These are phyloP conservation scores for Podospora tetraspora DNA, from an alignment of 495 filamentous ascomycete species.

Conservation along the genomic window DNA sequence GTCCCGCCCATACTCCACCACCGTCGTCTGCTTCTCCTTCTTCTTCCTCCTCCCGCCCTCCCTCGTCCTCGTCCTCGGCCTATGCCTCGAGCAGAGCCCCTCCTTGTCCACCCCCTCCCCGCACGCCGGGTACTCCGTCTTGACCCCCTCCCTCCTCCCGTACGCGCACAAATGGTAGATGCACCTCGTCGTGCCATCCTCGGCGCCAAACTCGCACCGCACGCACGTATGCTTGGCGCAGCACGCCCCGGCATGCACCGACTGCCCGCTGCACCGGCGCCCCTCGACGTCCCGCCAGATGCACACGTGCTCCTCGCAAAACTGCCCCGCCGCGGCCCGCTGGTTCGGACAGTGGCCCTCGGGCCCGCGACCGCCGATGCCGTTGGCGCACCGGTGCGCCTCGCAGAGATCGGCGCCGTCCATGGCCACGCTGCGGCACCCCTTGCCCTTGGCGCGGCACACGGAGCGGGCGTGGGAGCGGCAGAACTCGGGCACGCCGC, in stretches of 20 bases:
- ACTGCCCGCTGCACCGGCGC: constrained; percentile 4
- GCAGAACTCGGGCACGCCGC: constrained; percentile 2
- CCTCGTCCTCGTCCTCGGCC: neutral
- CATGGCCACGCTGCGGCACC: constrained; percentile 10
- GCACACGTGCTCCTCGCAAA: constrained; percentile 10
- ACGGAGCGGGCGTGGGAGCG: constrained; percentile 1
- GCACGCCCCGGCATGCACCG: constrained; percentile 6
- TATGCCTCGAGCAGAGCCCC: constrained; percentile 3
- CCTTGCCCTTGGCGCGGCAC: constrained; percentile 4
- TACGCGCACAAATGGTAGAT: constrained; percentile 12
- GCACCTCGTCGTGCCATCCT: constrained; percentile 6
- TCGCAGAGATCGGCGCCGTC: constrained; percentile 6
- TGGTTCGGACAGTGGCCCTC: constrained; percentile 5
- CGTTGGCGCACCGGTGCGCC: constrained; percentile 10
- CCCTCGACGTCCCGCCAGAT: constrained; percentile 10
- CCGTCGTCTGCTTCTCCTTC: neutral
- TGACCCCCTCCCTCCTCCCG: constrained; percentile 7
- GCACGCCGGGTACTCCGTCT: constrained; percentile 10
- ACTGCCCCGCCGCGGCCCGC: neutral
- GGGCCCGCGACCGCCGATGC: constrained; percentile 2
- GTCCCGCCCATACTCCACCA: neutral
- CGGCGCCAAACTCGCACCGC: constrained; percentile 8
- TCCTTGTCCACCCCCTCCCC: constrained; percentile 6
- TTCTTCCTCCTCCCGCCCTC: constrained; percentile 1
- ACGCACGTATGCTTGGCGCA: constrained; percentile 11